Conservation (phyloP, 257 asterid species). For the Petunia secreta region DNA sequence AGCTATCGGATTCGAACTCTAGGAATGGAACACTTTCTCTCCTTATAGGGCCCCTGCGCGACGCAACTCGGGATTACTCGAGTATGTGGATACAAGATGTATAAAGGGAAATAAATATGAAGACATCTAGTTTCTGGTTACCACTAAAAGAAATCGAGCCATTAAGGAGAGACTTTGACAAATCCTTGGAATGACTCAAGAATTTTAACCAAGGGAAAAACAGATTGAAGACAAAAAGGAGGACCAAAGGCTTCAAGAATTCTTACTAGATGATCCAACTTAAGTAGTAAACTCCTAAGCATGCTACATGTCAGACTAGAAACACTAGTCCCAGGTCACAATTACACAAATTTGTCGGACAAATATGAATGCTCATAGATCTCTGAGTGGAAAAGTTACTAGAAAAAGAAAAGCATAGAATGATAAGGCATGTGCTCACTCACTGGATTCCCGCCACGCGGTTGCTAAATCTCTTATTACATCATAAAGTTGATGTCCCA, state of each 20-base stretch:
- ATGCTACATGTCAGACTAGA: background rate
- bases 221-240: background rate
- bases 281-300: background rate
- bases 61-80: background rate
- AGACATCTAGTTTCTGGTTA: background rate
- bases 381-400: background rate
- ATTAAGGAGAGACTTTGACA: background rate
- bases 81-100: no score
- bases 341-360: background rate
- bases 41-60: background rate
- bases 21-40: background rate
- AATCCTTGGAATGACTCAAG: background rate
- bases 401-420: background rate
- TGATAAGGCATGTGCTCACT: background rate
- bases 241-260: background rate
- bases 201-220: background rate
- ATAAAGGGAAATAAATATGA: no score
- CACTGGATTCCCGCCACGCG: background rate
- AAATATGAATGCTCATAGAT: background rate
- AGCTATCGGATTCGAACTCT: no score
- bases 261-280: background rate
- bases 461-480: background rate
- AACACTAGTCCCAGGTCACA: background rate
- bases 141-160: background rate
- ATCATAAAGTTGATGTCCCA: slow-evolving; percentile 1